A percentile compares a stretch with the other conserved stretches of the same genome.
Evolutionary conservation across 352 stramenopile species (phyloP).

Genomic region (Pythium graminicola): DNA sequence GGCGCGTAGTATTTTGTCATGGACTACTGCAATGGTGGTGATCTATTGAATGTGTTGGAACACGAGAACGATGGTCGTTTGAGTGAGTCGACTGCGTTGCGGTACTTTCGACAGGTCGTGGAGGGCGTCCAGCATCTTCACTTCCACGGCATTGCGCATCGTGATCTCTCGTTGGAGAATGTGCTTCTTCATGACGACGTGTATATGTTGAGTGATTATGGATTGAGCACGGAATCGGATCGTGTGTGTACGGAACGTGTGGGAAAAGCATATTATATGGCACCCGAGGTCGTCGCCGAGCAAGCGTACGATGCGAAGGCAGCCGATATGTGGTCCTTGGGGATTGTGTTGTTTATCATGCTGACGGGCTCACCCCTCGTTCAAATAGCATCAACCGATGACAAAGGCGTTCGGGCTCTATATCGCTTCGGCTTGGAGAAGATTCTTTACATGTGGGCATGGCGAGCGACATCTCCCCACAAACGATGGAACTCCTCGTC

Average conservation of each 20-base stretch:
- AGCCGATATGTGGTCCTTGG: slow-evolving; percentile 62
- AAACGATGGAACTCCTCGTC: too few species aligned
- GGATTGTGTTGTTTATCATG: slow-evolving; percentile 61
- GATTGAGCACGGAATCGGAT: slow-evolving; percentile 28
- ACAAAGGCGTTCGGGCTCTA: too few species aligned
- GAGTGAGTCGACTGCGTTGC: too few species aligned
- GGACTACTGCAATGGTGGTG: slow-evolving; percentile 44
- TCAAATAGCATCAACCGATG: slow-evolving; percentile 24
- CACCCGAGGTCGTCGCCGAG: slow-evolving; percentile 41
- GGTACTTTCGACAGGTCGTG: too few species aligned
- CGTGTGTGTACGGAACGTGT: slow-evolving; percentile 31
- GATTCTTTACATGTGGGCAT: too few species aligned
- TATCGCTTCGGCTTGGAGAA: too few species aligned
- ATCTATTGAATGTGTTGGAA: slow-evolving; percentile 33
- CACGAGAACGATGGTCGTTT: slow-evolving; percentile 9
- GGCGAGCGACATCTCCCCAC: too few species aligned
- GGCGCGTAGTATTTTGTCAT: slow-evolving; percentile 46
- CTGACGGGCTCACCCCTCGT: slow-evolving; percentile 51
- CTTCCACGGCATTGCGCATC: slow-evolving; percentile 31
- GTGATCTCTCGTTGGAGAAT: slow-evolving; percentile 56
- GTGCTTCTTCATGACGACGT: slow-evolving; percentile 24
- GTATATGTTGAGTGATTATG: slow-evolving; percentile 60
- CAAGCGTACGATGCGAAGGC: slow-evolving; percentile 35
- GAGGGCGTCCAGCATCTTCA: slow-evolving; percentile 41
- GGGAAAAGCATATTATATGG: slow-evolving; percentile 64